phyloP scores from a whole-genome alignment of 2,329 filamentous ascomycete genomes.

The Cephalotrichum gorgonifer region DNA sequence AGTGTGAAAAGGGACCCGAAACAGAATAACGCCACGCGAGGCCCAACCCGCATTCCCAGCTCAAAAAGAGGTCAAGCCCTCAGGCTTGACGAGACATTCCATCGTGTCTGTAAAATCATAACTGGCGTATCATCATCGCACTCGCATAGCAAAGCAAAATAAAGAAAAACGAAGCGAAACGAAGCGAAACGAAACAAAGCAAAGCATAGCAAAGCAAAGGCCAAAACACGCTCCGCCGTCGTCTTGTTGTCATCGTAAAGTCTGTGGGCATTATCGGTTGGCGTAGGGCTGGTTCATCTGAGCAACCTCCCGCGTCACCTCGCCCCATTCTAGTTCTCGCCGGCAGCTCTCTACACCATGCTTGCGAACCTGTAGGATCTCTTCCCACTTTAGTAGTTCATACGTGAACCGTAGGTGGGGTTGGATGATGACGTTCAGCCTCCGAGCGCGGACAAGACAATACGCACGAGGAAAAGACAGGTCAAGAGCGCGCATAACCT shows the following conservation, averaged over 20 bases:
- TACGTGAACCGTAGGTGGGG: constrained; percentile 92
- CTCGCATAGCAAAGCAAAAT: no score
- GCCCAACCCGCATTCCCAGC: background rate
- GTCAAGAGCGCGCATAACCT: constrained; percentile 77
- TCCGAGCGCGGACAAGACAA: constrained; percentile 85
- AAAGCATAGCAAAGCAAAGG: no score
- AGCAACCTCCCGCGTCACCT: constrained; percentile 81
- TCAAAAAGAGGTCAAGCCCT: background rate
- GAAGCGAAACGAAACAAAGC: no score
- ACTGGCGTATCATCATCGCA: background rate
- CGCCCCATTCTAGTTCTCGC: constrained; percentile 84
- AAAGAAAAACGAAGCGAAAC: no score
- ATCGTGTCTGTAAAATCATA: background rate
- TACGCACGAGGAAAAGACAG: constrained; percentile 88
- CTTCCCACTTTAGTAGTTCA: constrained; percentile 94
- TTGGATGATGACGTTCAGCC: constrained; percentile 96
- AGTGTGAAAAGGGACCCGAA: background rate
- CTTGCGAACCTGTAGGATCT: constrained; percentile 45
- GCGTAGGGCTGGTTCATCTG: constrained; percentile 87
- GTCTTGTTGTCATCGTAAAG: background rate
- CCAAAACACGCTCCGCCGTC: background rate
- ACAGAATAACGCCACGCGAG: background rate
- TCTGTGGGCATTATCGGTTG: constrained; percentile 1
- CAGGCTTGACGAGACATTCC: background rate
- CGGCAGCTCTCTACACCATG: constrained; percentile 42